Percentiles rank a stretch among this genome's conserved stretches.
Conservation (phyloP, 768 basidiomycete genomes). For the Kwoniella sp. region DNA sequence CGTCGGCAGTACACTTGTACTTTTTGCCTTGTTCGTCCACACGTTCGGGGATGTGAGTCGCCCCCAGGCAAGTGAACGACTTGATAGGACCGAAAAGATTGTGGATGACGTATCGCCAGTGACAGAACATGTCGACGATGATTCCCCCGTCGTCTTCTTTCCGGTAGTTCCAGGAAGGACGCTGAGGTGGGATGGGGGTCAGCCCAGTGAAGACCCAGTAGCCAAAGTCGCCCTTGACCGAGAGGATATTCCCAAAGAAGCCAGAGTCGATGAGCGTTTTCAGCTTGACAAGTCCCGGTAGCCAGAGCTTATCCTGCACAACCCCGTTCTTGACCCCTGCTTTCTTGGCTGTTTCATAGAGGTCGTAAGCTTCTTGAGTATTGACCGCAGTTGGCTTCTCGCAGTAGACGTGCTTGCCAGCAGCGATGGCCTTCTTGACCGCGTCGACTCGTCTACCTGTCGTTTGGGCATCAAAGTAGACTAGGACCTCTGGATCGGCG, state of each 20-base stretch:
- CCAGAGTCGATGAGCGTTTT: conserved; percentile 25
- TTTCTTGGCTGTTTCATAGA: conserved; percentile 25
- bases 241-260: conserved; percentile 32
- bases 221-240: conserved; percentile 36
- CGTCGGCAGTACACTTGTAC: conserved; percentile 37
- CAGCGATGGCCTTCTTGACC: conserved; percentile 31
- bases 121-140: conserved; percentile 34
- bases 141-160: conserved; percentile 37
- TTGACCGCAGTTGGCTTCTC: conserved; percentile 31
- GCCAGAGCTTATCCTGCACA: conserved; percentile 34
- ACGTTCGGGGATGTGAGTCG: conserved; percentile 22
- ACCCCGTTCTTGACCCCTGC: conserved; percentile 34
- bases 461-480: conserved; percentile 36
- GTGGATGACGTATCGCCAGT: conserved; percentile 37
- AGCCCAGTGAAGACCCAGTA: conserved; percentile 36
- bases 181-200: conserved; percentile 26
- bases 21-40: conserved; percentile 24
- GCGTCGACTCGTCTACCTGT: conserved; percentile 29
- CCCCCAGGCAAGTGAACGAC: conserved; percentile 27
- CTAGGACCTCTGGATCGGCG: conserved; percentile 15
- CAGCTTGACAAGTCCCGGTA: conserved; percentile 35
- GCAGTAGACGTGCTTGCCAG: conserved; percentile 35
- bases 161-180: conserved; percentile 34
- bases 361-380: conserved; percentile 29
- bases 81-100: conserved; percentile 36